Conservation (phyloP, 768 basidiomycete genomes). For the Steccherinum ochraceum region DNA sequence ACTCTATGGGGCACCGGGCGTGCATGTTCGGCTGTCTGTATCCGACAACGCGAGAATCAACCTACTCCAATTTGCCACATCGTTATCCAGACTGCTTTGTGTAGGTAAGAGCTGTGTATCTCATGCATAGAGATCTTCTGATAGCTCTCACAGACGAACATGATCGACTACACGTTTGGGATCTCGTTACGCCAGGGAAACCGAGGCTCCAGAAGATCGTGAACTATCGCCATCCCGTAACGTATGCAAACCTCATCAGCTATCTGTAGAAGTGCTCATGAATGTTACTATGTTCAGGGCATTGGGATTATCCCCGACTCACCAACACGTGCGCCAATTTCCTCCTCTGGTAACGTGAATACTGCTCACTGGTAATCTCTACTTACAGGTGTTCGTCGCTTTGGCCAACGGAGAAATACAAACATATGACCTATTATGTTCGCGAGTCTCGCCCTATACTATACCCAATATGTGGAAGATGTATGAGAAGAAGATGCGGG, state of each 20-base stretch:
- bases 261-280: too few relatives aligned
- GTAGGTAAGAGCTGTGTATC: slow-evolving; percentile 41
- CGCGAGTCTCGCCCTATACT: slow-evolving; percentile 56
- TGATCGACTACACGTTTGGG: slow-evolving; percentile 55
- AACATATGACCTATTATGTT: slow-evolving; percentile 71
- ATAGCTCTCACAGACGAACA: slow-evolving; percentile 34
- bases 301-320: slow-evolving; percentile 60
- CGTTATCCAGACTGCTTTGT: slow-evolving; percentile 49
- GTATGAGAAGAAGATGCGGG: slow-evolving; percentile 52
- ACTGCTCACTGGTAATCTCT: background rate
- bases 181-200: slow-evolving; percentile 43
- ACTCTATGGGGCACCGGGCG: slow-evolving; percentile 63
- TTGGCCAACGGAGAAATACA: slow-evolving; percentile 54
- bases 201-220: slow-evolving; percentile 47
- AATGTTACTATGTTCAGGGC: slow-evolving; percentile 2
- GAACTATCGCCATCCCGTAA: slow-evolving; percentile 39
- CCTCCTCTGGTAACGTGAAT: slow-evolving; percentile 7
- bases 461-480: slow-evolving; percentile 74
- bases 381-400: slow-evolving; percentile 38
- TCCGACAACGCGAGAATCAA: slow-evolving; percentile 39
- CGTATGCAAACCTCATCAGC: too few relatives aligned
- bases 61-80: slow-evolving; percentile 56
- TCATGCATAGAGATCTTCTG: background rate
- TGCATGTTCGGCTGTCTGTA: slow-evolving; percentile 43
- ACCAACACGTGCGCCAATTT: slow-evolving; percentile 55